Conservation (phyloP, 441 rosid species). For the Populus hybrid region DNA sequence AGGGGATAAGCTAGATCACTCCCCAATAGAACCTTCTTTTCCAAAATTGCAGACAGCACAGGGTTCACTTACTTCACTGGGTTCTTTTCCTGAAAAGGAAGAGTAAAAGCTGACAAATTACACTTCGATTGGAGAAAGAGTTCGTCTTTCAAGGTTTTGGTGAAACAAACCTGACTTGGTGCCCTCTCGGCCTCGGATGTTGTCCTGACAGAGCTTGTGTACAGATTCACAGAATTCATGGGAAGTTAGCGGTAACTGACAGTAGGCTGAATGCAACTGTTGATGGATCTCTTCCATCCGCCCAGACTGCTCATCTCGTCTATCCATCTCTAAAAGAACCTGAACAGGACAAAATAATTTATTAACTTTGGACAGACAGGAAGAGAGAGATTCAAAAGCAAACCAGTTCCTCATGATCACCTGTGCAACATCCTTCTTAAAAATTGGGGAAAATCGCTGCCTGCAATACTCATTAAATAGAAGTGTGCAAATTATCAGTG, state of each 20-base stretch:
- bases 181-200: conserved; percentile 24
- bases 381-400: conserved; percentile 1
- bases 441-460: conserved; percentile 66
- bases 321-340: conserved; percentile 84
- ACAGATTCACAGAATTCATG: conserved; percentile 24
- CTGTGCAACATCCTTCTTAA: conserved; percentile 63
- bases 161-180: conserved; percentile 42
- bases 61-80: conserved; percentile 25
- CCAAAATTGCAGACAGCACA: conserved; percentile 27
- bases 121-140: conserved; percentile 4
- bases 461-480: conserved; percentile 83
- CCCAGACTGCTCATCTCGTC: conserved; percentile 59
- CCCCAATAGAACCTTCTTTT: conserved; percentile 9
- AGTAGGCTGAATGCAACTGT: conserved; percentile 55
- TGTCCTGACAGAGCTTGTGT: conserved; percentile 8
- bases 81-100: conserved; percentile 42
- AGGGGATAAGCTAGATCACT: not conserved
- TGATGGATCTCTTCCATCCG: conserved; percentile 48
- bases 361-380: not conserved
- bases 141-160: not conserved
- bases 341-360: conserved; percentile 24
- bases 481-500: conserved; percentile 64
- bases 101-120: conserved; percentile 12
- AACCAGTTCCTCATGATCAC: conserved; percentile 27
- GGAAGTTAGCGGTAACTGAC: conserved; percentile 47